Conservation (phyloP, 179 eudicot genomes). For the Beta corolliflora region DNA sequence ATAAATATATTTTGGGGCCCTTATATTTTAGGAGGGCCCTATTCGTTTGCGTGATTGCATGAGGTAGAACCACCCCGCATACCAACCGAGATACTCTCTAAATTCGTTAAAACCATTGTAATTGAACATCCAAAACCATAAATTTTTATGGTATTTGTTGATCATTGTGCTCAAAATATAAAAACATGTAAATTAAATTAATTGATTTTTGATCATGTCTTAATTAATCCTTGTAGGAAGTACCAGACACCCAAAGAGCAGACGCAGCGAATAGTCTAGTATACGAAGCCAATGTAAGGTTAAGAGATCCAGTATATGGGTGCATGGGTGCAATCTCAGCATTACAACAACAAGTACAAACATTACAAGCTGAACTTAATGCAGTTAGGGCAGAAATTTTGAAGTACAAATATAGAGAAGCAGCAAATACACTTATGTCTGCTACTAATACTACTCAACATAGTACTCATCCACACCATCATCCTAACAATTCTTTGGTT, state of each 20-base stretch:
- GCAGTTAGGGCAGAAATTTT: conserved; percentile 63
- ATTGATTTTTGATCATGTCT: background rate
- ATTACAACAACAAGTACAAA: conserved; percentile 66
- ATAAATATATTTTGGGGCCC: too few relatives aligned
- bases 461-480: background rate
- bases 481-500: conserved; percentile 20
- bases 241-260: conserved; percentile 70
- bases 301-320: conserved; percentile 86
- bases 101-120: too few relatives aligned
- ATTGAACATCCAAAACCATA: too few relatives aligned
- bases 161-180: too few relatives aligned
- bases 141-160: too few relatives aligned
- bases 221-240: conserved; percentile 43
- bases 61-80: too few relatives aligned
- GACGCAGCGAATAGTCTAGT: conserved; percentile 84
- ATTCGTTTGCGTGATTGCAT: too few relatives aligned
- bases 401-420: conserved; percentile 62
- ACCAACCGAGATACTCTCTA: too few relatives aligned
- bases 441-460: conserved; percentile 28
- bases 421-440: conserved; percentile 37
- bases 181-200: background rate
- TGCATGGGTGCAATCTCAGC: conserved; percentile 90
- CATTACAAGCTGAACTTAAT: conserved; percentile 60
- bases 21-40: too few relatives aligned
- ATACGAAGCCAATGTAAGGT: conserved; percentile 76